Evolutionary conservation across 805 yeast species (phyloP), one percentile per base, ranked within the genome.

Genomic region (Pichia gijzeniarum): DNA sequence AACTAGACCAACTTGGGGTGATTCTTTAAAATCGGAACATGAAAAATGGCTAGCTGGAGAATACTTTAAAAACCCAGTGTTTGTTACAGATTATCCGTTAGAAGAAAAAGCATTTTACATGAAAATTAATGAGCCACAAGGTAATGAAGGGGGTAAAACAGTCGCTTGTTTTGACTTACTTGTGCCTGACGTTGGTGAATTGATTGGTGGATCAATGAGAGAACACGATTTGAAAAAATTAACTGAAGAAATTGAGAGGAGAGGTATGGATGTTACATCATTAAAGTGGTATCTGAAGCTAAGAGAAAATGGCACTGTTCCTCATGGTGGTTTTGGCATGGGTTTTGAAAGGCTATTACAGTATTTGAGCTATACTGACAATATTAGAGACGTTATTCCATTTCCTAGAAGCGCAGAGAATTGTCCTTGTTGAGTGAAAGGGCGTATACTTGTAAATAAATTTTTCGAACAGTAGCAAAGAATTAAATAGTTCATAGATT

Each of bases 311-410:
- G 98, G 97, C 0, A 69, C 85, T 2, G 82, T 82, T 19, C 96
- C 97, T 0, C 98, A 91, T 60, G 99, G 99, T 40, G 99, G 99
- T 0, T 93, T 84, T 64, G 99, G 99, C 0, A 69, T 93, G 71
- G 99, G 99, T 0, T 79, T 90, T 53, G 99, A 93, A 62, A 70
- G 99, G 48, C 65, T 93, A 27, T 62, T 93, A 14, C 79, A 84
- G 44, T 90, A 82, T 53, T 65, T 89, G 45, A 72, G 80, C 7
- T 88, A 81, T 3, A 70, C 82, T 17, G 90, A 82, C 27, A 93
- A 90, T 59, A 78, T 93, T 36, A 74, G 85, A 53, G 99, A 93
- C 56, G 85, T 85, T 8, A 80, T 86, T 19, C 87, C 96, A 2
- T 90, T 91, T 60, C 90, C 95, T 2, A 70, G 99, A 53, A 77